phyloP scores from a whole-genome alignment of 2,329 filamentous ascomycete species.

The Fusarium sp. region DNA sequence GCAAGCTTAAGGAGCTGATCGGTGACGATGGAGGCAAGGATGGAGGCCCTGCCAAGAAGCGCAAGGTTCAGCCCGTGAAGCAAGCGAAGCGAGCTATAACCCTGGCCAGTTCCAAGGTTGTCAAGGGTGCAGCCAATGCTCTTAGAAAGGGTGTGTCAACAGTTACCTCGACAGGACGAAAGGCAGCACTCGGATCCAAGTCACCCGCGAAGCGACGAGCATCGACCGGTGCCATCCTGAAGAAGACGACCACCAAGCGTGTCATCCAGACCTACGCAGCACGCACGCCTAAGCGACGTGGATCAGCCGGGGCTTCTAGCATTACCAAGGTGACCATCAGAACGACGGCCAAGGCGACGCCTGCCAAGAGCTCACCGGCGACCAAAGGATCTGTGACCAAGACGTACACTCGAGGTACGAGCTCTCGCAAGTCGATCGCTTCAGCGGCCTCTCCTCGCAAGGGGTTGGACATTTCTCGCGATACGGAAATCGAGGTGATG shows the following conservation, averaged over 20 bases:
- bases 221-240: conserved; percentile 43
- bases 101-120: conserved; percentile 51
- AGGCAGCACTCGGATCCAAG: conserved; percentile 42
- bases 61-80: conserved; percentile 51
- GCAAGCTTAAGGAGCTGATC: conserved; percentile 67
- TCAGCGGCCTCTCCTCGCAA: conserved; percentile 32
- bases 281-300: conserved; percentile 42
- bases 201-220: conserved; percentile 43
- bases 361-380: not conserved
- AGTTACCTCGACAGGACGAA: conserved; percentile 47
- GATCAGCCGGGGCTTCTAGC: conserved; percentile 34
- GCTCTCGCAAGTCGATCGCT: not conserved
- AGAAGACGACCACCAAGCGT: conserved; percentile 47
- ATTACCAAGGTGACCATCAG: conserved; percentile 36
- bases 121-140: conserved; percentile 53
- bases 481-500: conserved; percentile 39
- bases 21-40: conserved; percentile 54
- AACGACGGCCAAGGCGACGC: conserved; percentile 21
- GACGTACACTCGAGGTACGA: conserved; percentile 9
- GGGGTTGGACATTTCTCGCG: conserved; percentile 36
- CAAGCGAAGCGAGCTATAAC: conserved; percentile 53
- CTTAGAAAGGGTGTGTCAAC: conserved; percentile 54
- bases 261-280: conserved; percentile 47
- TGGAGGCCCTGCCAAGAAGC: conserved; percentile 63
- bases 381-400: conserved; percentile 29